phyloP scores from a whole-genome alignment of 306 rosid species.

The Cyclanthera cordifolia region DNA sequence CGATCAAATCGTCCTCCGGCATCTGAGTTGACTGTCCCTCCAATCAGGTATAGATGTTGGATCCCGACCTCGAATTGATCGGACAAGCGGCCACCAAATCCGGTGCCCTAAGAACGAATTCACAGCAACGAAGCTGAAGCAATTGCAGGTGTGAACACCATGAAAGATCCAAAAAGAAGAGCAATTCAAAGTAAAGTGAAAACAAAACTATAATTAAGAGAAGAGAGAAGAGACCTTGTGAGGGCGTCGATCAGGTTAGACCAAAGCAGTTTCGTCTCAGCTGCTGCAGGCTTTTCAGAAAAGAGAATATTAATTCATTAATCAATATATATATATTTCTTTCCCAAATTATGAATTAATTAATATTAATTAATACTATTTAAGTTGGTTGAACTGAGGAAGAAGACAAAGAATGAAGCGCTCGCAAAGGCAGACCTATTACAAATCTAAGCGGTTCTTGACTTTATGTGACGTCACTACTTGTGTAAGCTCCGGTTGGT shows the following conservation, averaged over 20 bases:
- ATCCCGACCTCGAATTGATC: constrained; percentile 6
- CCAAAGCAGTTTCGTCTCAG: constrained; percentile 52
- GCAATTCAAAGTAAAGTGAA: background rate
- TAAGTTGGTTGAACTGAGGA: constrained; percentile 1
- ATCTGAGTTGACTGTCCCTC: constrained; percentile 31
- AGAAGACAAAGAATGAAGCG: background rate
- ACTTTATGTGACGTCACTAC: constrained; percentile 7
- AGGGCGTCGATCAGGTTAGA: constrained; percentile 10
- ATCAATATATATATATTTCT: background rate
- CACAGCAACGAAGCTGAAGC: too few relatives aligned
- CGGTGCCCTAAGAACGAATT: constrained; percentile 7
- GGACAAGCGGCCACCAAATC: constrained; percentile 5
- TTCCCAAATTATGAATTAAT: background rate
- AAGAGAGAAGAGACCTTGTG: constrained; percentile 9
- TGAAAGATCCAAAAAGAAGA: constrained; percentile 7
- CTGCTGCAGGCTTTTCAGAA: constrained; percentile 48
- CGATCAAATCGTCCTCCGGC: constrained; percentile 83
- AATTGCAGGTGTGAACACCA: too few relatives aligned
- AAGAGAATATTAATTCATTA: background rate
- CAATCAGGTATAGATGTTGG: background rate
- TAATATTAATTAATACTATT: background rate
- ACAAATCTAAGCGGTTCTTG: constrained; percentile 11
- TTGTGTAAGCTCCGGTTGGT: background rate
- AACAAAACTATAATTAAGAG: background rate
- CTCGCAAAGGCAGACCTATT: constrained; percentile 14